Conservation (phyloP, 2,329 filamentous ascomycete genomes). For the Teratosphaeria viscida region DNA sequence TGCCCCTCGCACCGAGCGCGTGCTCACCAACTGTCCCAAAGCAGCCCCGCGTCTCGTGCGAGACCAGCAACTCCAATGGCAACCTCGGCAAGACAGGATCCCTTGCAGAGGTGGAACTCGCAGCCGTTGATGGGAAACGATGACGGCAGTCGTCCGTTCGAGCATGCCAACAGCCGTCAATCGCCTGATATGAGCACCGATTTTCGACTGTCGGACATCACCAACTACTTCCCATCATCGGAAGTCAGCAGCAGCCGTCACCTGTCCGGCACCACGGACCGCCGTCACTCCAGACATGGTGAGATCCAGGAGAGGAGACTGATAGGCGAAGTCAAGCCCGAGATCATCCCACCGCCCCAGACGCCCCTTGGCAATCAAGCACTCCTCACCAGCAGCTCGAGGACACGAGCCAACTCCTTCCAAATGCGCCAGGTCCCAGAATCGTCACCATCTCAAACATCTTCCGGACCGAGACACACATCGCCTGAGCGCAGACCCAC, state of each 20-base stretch:
- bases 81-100: slow-evolving; percentile 2
- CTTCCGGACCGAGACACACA: not conserved
- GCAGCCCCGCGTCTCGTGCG: not conserved
- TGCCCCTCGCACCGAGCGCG: not conserved
- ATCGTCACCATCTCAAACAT: not conserved
- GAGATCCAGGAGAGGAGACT: slow-evolving; percentile 24
- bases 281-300: slow-evolving; percentile 11
- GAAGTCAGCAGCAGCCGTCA: not conserved
- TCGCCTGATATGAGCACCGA: not conserved
- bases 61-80: slow-evolving; percentile 13
- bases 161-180: not conserved
- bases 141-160: not conserved
- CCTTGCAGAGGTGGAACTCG: slow-evolving; percentile 22
- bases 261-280: slow-evolving; percentile 8
- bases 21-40: slow-evolving; percentile 1
- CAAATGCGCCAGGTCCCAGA: not conserved
- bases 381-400: not conserved
- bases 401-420: not conserved
- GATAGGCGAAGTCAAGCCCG: slow-evolving; percentile 19
- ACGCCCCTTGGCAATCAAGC: slow-evolving; percentile 8
- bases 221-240: not conserved
- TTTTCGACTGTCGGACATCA: not conserved
- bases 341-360: slow-evolving; percentile 17
- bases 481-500: not conserved
- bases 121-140: slow-evolving; percentile 19